Conservation (phyloP, 768 basidiomycete species). For the Galerina marginata region DNA sequence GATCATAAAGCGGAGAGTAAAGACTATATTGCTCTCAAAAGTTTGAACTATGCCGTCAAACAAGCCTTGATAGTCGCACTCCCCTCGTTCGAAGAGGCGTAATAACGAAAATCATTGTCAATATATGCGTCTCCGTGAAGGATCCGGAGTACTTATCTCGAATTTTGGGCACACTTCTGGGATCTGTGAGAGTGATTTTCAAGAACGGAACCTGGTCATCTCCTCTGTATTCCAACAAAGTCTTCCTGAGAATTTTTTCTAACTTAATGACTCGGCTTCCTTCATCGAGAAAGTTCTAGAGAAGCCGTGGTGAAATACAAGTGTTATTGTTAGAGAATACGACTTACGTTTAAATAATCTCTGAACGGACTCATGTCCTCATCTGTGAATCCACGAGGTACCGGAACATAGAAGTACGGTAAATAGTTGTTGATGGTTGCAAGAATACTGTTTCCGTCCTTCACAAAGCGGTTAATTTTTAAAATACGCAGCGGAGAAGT, state of each 20-base stretch:
- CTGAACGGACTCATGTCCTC: conserved; percentile 71
- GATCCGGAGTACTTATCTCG: conserved; percentile 73
- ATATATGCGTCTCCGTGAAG: not conserved
- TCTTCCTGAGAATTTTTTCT: conserved; percentile 68
- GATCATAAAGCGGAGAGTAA: conserved; percentile 95
- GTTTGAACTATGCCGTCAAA: conserved; percentile 65
- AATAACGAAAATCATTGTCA: conserved; percentile 27
- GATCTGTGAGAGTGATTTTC: conserved; percentile 79
- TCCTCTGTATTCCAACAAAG: conserved; percentile 88
- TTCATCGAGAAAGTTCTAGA: conserved; percentile 37
- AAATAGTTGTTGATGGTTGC: conserved; percentile 81
- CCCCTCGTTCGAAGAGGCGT: conserved; percentile 77
- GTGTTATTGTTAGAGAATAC: not conserved
- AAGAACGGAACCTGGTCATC: conserved; percentile 82
- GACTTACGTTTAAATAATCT: conserved; percentile 75
- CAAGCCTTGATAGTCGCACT: conserved; percentile 68
- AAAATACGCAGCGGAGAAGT: not conserved
- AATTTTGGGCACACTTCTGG: conserved; percentile 82
- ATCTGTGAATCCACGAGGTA: conserved; percentile 80
- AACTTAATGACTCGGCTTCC: conserved; percentile 51
- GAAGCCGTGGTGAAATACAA: not conserved
- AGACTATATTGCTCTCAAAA: conserved; percentile 94
- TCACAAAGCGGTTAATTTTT: conserved; percentile 4
- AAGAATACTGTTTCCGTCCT: conserved; percentile 91
- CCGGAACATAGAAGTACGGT: conserved; percentile 93